Percentiles rank a stretch among this genome's conserved stretches.
phyloP scores from a whole-genome alignment of 257 asterid species.

The Craterostigma plantagineum region DNA sequence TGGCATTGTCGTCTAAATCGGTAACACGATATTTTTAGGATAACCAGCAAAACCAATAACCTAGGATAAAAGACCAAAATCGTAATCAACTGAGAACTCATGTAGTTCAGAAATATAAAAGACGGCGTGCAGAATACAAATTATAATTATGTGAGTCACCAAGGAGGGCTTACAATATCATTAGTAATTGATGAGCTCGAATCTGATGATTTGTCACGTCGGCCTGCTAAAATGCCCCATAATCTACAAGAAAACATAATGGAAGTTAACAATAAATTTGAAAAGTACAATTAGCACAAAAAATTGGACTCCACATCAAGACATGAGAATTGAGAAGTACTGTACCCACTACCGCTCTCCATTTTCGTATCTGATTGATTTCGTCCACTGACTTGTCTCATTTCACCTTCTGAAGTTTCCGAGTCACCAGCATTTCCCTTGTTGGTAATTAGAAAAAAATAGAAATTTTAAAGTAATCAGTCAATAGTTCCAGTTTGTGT shows the following conservation, averaged over 20 bases:
- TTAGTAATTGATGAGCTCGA: conserved; percentile 23
- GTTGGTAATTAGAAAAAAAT: conserved; percentile 13
- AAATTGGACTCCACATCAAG: conserved; percentile 1
- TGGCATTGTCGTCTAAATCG: too few species aligned
- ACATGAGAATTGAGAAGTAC: background rate
- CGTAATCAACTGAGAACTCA: too few species aligned
- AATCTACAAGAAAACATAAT: conserved; percentile 39
- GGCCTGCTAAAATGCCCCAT: conserved; percentile 45
- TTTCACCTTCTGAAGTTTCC: conserved; percentile 21
- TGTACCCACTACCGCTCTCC: conserved; percentile 38
- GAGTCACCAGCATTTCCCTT: conserved; percentile 43
- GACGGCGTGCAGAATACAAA: conserved; percentile 9
- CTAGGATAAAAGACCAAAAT: too few species aligned
- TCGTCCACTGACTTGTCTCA: conserved; percentile 18
- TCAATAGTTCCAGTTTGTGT: too few species aligned
- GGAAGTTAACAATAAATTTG: conserved; percentile 14
- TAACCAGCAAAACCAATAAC: too few species aligned
- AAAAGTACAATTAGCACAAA: conserved; percentile 6
- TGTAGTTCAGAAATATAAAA: background rate
- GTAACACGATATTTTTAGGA: too few species aligned
- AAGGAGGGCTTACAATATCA: conserved; percentile 25
- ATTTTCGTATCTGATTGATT: conserved; percentile 18
- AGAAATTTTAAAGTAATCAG: background rate
- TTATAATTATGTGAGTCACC: conserved; percentile 6
- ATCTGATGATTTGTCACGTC: conserved; percentile 30